A percentile compares a stretch with the other conserved stretches of the same genome.
phyloP scores from a whole-genome alignment of 2,329 filamentous ascomycete genomes.

The Calonectria fujianensis region DNA sequence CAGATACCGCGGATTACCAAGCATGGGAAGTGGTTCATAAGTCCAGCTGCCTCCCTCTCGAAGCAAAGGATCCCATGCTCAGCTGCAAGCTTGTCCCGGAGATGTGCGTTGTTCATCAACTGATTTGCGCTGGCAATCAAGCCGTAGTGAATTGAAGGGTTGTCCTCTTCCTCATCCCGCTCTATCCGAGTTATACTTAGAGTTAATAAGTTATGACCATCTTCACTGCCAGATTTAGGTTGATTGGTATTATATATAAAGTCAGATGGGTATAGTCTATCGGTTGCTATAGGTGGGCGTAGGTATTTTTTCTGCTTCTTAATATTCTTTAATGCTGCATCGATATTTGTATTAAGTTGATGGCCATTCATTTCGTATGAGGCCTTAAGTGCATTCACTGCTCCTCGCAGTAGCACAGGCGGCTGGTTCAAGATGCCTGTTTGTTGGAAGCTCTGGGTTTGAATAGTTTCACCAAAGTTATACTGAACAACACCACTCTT shows the following conservation, averaged over 20 bases:
- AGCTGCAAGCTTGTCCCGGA: background rate
- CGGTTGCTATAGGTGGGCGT: too few relatives aligned
- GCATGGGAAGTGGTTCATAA: background rate
- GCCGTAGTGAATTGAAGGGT: too few relatives aligned
- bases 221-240: too few relatives aligned
- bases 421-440: background rate
- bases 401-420: background rate
- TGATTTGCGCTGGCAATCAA: background rate
- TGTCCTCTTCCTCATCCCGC: too few relatives aligned
- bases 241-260: too few relatives aligned
- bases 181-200: too few relatives aligned
- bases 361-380: too few relatives aligned
- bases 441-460: background rate
- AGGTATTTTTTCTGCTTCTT: too few relatives aligned
- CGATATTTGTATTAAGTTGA: too few relatives aligned
- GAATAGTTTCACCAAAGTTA: background rate
- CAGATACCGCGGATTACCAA: background rate
- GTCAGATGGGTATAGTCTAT: too few relatives aligned
- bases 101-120: background rate
- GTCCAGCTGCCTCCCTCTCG: background rate
- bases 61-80: background rate
- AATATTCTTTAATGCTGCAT: too few relatives aligned
- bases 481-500: background rate
- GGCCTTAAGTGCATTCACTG: background rate
- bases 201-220: too few relatives aligned